Evolutionary conservation across 768 basidiomycete species (phyloP).

Genomic region (Suillus placidus): DNA sequence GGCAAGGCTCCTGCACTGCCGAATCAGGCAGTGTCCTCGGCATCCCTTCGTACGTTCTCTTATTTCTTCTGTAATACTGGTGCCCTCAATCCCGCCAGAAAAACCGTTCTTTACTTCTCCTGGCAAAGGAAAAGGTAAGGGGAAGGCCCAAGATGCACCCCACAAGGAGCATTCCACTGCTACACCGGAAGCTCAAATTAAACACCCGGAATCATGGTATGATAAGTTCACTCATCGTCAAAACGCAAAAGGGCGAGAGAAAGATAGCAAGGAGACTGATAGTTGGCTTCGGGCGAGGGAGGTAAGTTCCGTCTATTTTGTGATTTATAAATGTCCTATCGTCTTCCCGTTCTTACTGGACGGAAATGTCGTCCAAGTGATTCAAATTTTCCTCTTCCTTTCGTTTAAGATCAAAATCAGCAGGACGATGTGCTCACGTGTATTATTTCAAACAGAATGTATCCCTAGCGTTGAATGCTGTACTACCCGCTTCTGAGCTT

Average conservation of each 20-base stretch:
- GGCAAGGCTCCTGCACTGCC: background rate
- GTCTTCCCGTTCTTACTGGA: background rate
- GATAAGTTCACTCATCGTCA: background rate
- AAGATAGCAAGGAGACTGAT: background rate
- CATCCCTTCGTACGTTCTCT: background rate
- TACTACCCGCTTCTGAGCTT: slow-evolving; percentile 23
- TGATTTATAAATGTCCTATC: background rate
- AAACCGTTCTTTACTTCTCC: background rate
- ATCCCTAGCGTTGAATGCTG: slow-evolving; percentile 31
- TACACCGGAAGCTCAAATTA: background rate
- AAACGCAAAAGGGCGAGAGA: background rate
- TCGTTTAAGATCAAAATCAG: background rate
- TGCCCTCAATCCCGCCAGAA: background rate
- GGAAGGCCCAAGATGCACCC: background rate
- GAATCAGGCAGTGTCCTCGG: background rate
- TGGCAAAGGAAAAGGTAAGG: background rate
- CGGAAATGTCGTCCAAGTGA: background rate
- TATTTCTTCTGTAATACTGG: background rate
- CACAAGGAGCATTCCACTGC: background rate
- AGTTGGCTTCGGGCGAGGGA: slow-evolving; percentile 1
- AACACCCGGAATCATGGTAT: background rate
- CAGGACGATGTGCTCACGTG: background rate
- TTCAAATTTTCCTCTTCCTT: background rate
- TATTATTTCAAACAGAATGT: slow-evolving; percentile 20
- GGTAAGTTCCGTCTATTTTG: background rate